A percentile compares a stretch with the other conserved stretches of the same genome.
Conservation (phyloP, 441 rosid genomes). For the Dalechampia spathulata region DNA sequence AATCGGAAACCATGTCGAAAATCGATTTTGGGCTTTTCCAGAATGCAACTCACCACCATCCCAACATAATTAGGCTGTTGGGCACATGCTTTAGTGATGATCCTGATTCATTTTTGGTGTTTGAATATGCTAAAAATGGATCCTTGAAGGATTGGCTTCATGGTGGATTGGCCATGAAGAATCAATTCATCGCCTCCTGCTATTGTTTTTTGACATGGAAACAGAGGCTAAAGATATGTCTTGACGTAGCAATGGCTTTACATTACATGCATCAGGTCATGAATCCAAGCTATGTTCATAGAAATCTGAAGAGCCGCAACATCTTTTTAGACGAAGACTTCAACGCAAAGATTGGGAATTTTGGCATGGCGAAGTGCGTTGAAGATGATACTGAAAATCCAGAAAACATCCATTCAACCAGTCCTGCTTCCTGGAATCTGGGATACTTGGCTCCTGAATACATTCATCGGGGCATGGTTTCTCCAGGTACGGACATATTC, state of each 20-base stretch:
- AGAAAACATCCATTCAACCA: slow-evolving; percentile 16
- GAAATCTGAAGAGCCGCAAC: slow-evolving; percentile 63
- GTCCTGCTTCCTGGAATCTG: slow-evolving; percentile 30
- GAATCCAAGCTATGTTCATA: slow-evolving; percentile 70
- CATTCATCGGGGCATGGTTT: slow-evolving; percentile 34
- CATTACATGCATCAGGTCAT: slow-evolving; percentile 79
- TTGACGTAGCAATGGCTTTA: slow-evolving; percentile 73
- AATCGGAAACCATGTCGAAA: slow-evolving; percentile 31
- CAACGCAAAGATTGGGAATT: slow-evolving; percentile 72
- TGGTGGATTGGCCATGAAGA: slow-evolving; percentile 86
- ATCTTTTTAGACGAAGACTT: slow-evolving; percentile 87
- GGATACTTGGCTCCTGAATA: slow-evolving; percentile 60
- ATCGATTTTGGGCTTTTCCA: slow-evolving; percentile 44
- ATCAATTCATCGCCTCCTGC: slow-evolving; percentile 87
- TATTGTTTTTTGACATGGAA: slow-evolving; percentile 84
- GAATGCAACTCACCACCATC: slow-evolving; percentile 54
- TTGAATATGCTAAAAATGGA: slow-evolving; percentile 82
- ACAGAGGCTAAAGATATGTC: slow-evolving; percentile 83
- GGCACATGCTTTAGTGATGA: slow-evolving; percentile 55
- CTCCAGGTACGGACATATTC: slow-evolving; percentile 57
- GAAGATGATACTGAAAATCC: slow-evolving; percentile 29
- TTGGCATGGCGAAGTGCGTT: slow-evolving; percentile 53
- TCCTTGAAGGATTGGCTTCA: slow-evolving; percentile 91
- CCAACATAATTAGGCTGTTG: slow-evolving; percentile 61
- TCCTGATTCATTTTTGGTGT: slow-evolving; percentile 47